A percentile compares a stretch with the other conserved stretches of the same genome.
These are phyloP conservation scores for Cyberlindnera xishuangbannaensis DNA, from an alignment of 805 yeast species.

Conservation along the genomic window DNA sequence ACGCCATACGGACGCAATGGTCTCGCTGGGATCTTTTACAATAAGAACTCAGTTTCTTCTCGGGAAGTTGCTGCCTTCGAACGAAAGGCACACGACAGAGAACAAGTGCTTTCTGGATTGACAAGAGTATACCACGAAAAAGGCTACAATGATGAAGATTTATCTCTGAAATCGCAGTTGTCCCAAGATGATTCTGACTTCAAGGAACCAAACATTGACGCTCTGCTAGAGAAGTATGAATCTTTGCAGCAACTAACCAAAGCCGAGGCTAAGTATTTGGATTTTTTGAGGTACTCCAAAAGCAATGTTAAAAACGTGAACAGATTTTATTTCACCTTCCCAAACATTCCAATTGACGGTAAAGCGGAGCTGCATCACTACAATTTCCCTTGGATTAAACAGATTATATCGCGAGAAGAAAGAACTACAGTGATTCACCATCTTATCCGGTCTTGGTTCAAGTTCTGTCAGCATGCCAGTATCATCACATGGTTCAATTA, in stretches of 20 bases:
- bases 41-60: constrained; percentile 3
- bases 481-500: constrained; percentile 56
- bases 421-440: constrained; percentile 36
- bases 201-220: constrained; percentile 15
- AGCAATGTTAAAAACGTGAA: constrained; percentile 19
- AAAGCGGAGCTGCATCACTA: constrained; percentile 27
- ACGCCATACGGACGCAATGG: constrained; percentile 20
- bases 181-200: constrained; percentile 15
- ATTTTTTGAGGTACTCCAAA: constrained; percentile 23
- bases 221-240: constrained; percentile 10
- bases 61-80: constrained; percentile 6
- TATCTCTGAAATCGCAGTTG: constrained; percentile 10
- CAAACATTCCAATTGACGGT: constrained; percentile 21
- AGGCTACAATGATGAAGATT: constrained; percentile 3
- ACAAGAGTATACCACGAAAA: constrained; percentile 3
- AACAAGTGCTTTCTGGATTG: constrained; percentile 6
- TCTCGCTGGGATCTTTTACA: constrained; percentile 13
- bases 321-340: constrained; percentile 25
- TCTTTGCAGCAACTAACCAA: constrained; percentile 11
- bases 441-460: constrained; percentile 47
- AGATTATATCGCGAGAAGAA: constrained; percentile 25
- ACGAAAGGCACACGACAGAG: constrained; percentile 6
- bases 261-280: constrained; percentile 21
- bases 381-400: constrained; percentile 28
- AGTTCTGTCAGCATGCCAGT: constrained; percentile 38